These are phyloP conservation scores for Microbotryum violaceum DNA, from an alignment of 1,284 basidiomycete genomes.

Conservation along the genomic window DNA sequence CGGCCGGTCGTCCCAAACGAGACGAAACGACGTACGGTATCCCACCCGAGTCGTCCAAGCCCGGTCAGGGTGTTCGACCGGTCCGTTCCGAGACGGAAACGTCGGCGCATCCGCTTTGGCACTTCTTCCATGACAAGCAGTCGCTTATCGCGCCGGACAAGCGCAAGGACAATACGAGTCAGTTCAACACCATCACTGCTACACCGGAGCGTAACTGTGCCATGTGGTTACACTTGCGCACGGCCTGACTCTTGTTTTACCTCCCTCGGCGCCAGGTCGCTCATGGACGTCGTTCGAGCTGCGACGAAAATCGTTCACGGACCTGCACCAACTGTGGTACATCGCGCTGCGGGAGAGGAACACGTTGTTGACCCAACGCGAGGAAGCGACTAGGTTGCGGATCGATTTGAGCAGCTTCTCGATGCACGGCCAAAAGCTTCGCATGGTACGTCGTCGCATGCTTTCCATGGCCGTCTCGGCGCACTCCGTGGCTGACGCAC, in stretches of 20 bases:
- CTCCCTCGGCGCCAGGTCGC: slow-evolving; percentile 53
- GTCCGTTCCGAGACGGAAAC: slow-evolving; percentile 18
- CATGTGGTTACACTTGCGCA: too few relatives aligned
- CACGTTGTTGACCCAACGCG: slow-evolving; percentile 74
- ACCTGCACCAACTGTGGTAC: slow-evolving; percentile 90
- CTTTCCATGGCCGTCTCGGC: not conserved
- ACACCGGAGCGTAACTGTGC: too few relatives aligned
- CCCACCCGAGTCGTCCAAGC: slow-evolving; percentile 16
- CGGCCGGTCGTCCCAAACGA: slow-evolving; percentile 31
- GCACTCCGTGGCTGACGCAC: too few relatives aligned
- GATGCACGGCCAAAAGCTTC: slow-evolving; percentile 19
- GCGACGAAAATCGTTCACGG: slow-evolving; percentile 78
- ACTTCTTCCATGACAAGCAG: slow-evolving; percentile 34
- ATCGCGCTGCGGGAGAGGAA: slow-evolving; percentile 78
- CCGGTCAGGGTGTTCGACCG: too few relatives aligned
- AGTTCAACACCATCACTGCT: not conserved
- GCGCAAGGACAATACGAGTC: slow-evolving; percentile 26
- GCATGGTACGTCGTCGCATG: slow-evolving; percentile 13
- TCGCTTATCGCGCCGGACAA: slow-evolving; percentile 28
- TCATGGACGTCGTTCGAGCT: slow-evolving; percentile 78
- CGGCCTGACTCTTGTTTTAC: not conserved
- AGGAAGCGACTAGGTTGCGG: slow-evolving; percentile 61
- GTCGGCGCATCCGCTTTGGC: slow-evolving; percentile 30
- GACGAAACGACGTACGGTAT: slow-evolving; percentile 33
- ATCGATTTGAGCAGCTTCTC: slow-evolving; percentile 35